phyloP scores from a whole-genome alignment of 306 rosid genomes.

The Vicia villosa region DNA sequence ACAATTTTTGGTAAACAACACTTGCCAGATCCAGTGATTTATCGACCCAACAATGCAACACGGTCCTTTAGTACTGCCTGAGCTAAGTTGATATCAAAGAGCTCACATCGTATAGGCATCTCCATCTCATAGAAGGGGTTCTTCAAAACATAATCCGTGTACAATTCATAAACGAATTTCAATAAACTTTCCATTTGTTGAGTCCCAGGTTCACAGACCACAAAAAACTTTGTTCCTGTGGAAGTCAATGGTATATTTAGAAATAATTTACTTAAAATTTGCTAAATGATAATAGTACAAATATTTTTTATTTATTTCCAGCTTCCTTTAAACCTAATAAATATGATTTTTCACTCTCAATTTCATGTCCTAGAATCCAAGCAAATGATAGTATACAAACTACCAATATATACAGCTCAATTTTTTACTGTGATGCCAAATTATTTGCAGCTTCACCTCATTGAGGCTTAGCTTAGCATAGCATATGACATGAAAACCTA shows the following conservation, averaged over 20 bases:
- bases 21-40: slow-evolving; percentile 22
- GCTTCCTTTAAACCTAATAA: not conserved
- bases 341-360: not conserved
- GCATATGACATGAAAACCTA: not conserved
- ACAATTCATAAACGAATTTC: slow-evolving; percentile 71
- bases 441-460: not conserved
- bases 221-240: slow-evolving; percentile 84
- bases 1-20: not conserved
- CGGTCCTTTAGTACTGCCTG: slow-evolving; percentile 86
- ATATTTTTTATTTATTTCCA: not conserved
- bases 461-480: not conserved
- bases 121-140: slow-evolving; percentile 98
- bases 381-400: not conserved
- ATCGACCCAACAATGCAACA: slow-evolving; percentile 75
- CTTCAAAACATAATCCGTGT: slow-evolving; percentile 87
- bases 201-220: slow-evolving; percentile 80
- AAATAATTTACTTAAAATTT: not conserved
- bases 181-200: slow-evolving; percentile 79
- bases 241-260: not conserved
- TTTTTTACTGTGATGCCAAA: too few relatives aligned
- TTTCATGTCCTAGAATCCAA: not conserved
- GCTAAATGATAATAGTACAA: not conserved
- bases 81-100: slow-evolving; percentile 73
- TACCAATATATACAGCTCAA: not conserved
- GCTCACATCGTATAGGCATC: slow-evolving; percentile 97